Conservation (phyloP, 345 rosid genomes). For the Eucalyptus paniculata region DNA sequence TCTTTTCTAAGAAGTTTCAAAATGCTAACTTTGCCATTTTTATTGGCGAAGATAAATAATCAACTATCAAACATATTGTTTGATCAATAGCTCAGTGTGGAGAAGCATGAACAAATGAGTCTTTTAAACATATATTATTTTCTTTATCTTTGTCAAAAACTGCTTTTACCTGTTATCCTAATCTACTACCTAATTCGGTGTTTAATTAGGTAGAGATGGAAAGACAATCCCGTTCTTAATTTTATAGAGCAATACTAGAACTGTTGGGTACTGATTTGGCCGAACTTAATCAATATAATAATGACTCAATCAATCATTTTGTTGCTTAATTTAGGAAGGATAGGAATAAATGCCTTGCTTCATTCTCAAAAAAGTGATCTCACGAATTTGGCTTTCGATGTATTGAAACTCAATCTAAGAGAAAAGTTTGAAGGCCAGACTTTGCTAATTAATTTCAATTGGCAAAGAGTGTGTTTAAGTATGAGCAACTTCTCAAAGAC, state of each 20-base stretch:
- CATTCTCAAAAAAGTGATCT: background rate
- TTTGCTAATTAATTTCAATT: background rate
- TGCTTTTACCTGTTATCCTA: background rate
- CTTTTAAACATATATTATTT: background rate
- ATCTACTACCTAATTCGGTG: background rate
- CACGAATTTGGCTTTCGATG: background rate
- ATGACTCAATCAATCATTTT: background rate
- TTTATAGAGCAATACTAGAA: background rate
- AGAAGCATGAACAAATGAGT: background rate
- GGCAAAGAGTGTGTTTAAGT: background rate
- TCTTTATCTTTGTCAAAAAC: background rate
- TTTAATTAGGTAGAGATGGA: background rate
- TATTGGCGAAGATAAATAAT: background rate
- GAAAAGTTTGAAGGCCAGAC: background rate
- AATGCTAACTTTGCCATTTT: background rate
- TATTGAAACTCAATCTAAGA: background rate
- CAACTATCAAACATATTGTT: accelerated
- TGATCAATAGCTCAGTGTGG: background rate
- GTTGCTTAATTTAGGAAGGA: background rate
- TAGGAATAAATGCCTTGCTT: background rate
- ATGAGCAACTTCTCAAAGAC: background rate
- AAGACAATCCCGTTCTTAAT: background rate
- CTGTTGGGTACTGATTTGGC: background rate
- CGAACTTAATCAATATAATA: background rate
- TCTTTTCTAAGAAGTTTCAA: too few species aligned